phyloP scores from a whole-genome alignment of 768 basidiomycete genomes.

The Rhodotorula kratochvilovae region DNA sequence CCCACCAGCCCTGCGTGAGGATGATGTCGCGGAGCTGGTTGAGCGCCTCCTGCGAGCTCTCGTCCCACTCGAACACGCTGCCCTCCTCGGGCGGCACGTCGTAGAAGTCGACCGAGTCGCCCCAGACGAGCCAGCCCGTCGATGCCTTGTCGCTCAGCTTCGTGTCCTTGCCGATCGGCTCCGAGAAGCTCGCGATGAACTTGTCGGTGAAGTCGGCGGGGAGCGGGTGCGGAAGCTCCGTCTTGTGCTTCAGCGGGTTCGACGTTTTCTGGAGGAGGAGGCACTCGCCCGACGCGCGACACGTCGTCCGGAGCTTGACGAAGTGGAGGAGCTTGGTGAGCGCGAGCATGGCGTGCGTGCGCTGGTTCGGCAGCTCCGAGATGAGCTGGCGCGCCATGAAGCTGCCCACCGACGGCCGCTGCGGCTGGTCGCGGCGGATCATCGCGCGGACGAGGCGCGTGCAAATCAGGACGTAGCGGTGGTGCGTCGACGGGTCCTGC shows the following conservation, averaged over 20 bases:
- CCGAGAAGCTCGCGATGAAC: conserved; percentile 58
- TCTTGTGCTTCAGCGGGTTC: conserved; percentile 61
- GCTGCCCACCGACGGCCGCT: conserved; percentile 27
- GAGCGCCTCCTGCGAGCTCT: conserved; percentile 23
- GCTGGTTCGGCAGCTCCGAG: conserved; percentile 40
- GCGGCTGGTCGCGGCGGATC: conserved; percentile 58
- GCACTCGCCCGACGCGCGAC: conserved; percentile 54
- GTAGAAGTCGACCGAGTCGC: conserved; percentile 45
- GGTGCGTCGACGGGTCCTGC: conserved; percentile 63
- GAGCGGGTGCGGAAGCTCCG: conserved; percentile 49
- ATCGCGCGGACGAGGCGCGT: conserved; percentile 64
- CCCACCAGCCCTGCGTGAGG: conserved; percentile 37
- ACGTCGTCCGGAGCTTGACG: conserved; percentile 74
- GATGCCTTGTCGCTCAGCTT: conserved; percentile 46
- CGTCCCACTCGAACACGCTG: conserved; percentile 34
- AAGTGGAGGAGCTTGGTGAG: conserved; percentile 71
- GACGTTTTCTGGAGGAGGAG: conserved; percentile 60
- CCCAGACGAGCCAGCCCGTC: conserved; percentile 51
- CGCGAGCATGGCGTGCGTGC: conserved; percentile 51
- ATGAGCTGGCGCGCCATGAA: conserved; percentile 41
- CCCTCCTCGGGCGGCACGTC: conserved; percentile 22
- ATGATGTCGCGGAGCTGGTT: conserved; percentile 27
- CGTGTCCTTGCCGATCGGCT: conserved; percentile 50
- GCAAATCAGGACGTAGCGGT: conserved; percentile 72
- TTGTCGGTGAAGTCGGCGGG: conserved; percentile 53